These are phyloP conservation scores for Lojkania enalia DNA, from an alignment of 2,329 filamentous ascomycete species.

Conservation along the genomic window DNA sequence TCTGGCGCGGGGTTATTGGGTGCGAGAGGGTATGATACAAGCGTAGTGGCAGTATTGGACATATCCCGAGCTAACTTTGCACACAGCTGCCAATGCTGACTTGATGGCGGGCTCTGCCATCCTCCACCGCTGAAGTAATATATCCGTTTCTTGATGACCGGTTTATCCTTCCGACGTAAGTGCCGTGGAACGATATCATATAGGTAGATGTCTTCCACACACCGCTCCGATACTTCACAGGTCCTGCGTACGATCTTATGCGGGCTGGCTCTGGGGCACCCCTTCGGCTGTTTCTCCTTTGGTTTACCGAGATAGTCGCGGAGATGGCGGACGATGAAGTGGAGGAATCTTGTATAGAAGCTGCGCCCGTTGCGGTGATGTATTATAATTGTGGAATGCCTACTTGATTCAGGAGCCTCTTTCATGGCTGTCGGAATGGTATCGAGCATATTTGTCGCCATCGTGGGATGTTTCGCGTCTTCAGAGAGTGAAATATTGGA, in stretches of 20 bases:
- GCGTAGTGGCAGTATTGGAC: conserved; percentile 46
- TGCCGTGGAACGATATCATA: conserved; percentile 48
- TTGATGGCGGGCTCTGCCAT: conserved; percentile 56
- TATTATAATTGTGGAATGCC: conserved; percentile 31
- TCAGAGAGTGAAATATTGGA: too few species aligned
- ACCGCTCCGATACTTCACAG: conserved; percentile 47
- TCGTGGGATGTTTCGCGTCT: conserved; percentile 1
- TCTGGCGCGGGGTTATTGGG: conserved; percentile 56
- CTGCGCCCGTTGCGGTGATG: conserved; percentile 46
- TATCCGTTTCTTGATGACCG: conserved; percentile 40
- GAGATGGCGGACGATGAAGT: conserved; percentile 45
- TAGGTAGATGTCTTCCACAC: conserved; percentile 49
- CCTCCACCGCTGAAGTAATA: conserved; percentile 62
- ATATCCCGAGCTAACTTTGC: conserved; percentile 51
- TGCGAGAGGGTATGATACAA: conserved; percentile 59
- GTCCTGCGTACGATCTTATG: conserved; percentile 36
- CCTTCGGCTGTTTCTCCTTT: conserved; percentile 39
- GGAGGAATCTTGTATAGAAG: conserved; percentile 43
- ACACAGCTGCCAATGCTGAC: conserved; percentile 58
- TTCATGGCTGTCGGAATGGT: conserved; percentile 10
- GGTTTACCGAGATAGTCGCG: conserved; percentile 39
- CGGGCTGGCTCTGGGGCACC: conserved; percentile 46
- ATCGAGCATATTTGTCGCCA: conserved; percentile 11
- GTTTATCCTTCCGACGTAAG: conserved; percentile 3
- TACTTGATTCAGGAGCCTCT: conserved; percentile 1